A percentile compares a stretch with the other conserved stretches of the same genome.
Conservation (phyloP, 768 basidiomycete species). For the Amyloporia xantha region DNA sequence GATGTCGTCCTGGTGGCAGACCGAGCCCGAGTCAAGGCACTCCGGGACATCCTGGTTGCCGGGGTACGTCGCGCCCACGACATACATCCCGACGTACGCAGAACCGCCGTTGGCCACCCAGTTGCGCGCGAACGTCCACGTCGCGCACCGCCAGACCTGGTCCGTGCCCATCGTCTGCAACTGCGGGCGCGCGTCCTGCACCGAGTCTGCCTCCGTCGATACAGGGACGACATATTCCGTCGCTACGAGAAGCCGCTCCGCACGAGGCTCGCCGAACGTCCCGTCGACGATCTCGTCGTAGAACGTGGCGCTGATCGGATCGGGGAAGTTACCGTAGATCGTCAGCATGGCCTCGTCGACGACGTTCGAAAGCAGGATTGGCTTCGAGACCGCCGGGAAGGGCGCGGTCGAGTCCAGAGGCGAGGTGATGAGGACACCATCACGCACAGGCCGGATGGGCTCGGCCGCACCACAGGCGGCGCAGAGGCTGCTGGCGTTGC, state of each 20-base stretch:
- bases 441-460: constrained; percentile 63
- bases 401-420: constrained; percentile 54
- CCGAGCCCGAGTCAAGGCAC: constrained; percentile 49
- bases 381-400: constrained; percentile 57
- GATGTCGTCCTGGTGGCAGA: constrained; percentile 83
- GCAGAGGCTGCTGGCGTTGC: constrained; percentile 38
- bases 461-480: constrained; percentile 43
- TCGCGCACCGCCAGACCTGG: constrained; percentile 61
- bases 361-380: constrained; percentile 66
- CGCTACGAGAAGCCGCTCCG: constrained; percentile 36
- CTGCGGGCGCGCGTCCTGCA: constrained; percentile 47
- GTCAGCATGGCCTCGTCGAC: constrained; percentile 64
- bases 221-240: constrained; percentile 38
- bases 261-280: constrained; percentile 43
- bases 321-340: constrained; percentile 41
- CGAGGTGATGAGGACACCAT: constrained; percentile 62
- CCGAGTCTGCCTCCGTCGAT: constrained; percentile 21
- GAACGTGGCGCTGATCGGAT: constrained; percentile 30
- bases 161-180: constrained; percentile 61
- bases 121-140: constrained; percentile 62
- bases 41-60: constrained; percentile 49
- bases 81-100: constrained; percentile 62
- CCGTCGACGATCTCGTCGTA: constrained; percentile 34
- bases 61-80: constrained; percentile 65
- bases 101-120: constrained; percentile 61